A percentile compares a stretch with the other conserved stretches of the same genome.
Conservation (phyloP, 2,329 filamentous ascomycete species). For the Bipolaris victoriae region DNA sequence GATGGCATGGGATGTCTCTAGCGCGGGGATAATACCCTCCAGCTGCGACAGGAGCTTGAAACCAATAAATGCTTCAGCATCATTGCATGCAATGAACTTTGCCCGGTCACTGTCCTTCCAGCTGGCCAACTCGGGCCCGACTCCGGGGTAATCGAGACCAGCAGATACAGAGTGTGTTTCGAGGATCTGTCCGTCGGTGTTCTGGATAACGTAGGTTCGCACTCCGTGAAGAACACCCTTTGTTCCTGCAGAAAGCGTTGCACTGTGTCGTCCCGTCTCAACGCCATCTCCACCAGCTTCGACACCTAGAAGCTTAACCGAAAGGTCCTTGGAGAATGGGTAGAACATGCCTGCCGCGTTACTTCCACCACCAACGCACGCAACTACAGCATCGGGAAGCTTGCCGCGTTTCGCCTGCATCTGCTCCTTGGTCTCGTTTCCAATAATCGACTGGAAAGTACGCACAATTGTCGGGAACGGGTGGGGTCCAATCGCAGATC, state of each 20-base stretch:
- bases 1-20: conserved; percentile 92
- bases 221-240: conserved; percentile 97
- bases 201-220: conserved; percentile 92
- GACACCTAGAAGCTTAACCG: conserved; percentile 88
- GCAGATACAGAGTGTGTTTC: conserved; percentile 97
- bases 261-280: conserved; percentile 83
- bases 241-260: conserved; percentile 82
- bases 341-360: conserved; percentile 99
- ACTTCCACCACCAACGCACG: conserved; percentile 92
- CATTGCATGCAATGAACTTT: conserved; percentile 87
- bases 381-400: conserved; percentile 93
- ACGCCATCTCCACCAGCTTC: conserved; percentile 94
- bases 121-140: conserved; percentile 85
- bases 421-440: conserved; percentile 90
- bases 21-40: conserved; percentile 95
- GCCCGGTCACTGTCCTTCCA: conserved; percentile 94
- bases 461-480: conserved; percentile 97
- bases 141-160: conserved; percentile 94
- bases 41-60: conserved; percentile 85
- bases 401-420: conserved; percentile 84
- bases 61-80: conserved; percentile 85
- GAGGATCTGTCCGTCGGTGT: conserved; percentile 88
- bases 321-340: conserved; percentile 84
- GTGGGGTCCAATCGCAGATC: conserved; percentile 95
- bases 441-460: conserved; percentile 97